Evolutionary conservation across 176 grass and related monocot species (phyloP).

Genomic region (Eragrostis nindensis): DNA sequence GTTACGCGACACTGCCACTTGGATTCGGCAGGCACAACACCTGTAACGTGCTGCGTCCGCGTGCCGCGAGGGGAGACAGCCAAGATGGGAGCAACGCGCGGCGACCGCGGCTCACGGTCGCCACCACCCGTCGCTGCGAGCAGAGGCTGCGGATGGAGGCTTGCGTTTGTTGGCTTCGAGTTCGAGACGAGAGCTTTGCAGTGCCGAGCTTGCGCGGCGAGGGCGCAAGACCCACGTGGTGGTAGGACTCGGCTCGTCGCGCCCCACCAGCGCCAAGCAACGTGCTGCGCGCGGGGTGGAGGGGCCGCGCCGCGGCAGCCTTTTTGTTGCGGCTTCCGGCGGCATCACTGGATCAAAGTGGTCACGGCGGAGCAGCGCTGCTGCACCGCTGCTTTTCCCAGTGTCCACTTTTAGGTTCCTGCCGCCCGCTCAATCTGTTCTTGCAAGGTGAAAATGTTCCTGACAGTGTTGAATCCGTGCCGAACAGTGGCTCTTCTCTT

Average conservation of each 20-base stretch:
- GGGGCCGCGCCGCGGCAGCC: constrained; percentile 9
- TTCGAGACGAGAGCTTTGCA: no score
- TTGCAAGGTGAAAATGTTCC: not conserved
- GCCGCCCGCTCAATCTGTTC: not conserved
- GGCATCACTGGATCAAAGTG: constrained; percentile 16
- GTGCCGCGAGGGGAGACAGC: not conserved
- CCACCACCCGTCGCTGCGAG: not conserved
- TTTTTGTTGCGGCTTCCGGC: constrained; percentile 29
- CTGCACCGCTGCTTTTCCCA: not conserved
- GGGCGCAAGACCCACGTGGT: constrained; percentile 35
- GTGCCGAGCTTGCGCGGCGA: not conserved
- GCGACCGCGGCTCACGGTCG: not conserved
- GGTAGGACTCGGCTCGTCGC: constrained; percentile 30
- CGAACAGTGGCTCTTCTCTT: no score
- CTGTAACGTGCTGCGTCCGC: not conserved
- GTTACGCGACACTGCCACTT: constrained; percentile 12
- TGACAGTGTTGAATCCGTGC: no score
- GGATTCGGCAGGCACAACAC: constrained; percentile 1
- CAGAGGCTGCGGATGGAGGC: constrained; percentile 10
- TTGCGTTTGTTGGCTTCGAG: not conserved
- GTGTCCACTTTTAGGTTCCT: not conserved
- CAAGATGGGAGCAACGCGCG: constrained; percentile 15
- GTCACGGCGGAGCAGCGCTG: not conserved
- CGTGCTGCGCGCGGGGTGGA: not conserved
- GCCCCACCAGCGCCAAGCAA: not conserved